Base-by-base conservation (phyloP, 139 green algal species). In the Haematococcus sp. region DNA sequence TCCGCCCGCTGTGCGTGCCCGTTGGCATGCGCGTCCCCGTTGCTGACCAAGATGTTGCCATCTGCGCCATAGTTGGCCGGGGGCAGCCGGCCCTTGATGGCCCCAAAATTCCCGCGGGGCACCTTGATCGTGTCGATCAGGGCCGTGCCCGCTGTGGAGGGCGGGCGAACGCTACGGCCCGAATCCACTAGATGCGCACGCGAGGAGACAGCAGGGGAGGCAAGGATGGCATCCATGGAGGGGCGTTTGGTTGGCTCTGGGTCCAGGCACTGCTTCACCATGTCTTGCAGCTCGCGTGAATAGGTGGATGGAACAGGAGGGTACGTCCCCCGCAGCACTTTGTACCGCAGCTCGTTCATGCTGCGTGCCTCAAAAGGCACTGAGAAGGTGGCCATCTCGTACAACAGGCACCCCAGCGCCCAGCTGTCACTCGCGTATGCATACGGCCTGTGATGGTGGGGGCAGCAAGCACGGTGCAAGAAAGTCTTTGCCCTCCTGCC, bases 371-470 rank as follows among this genome's bases (percentile, higher is more conserved):
- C 87, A 76, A 95, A 95, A 1, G 90, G 90, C 25, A 95, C 87
- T 19, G 30, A 78, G 70, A 88, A 86, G 25, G 85, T 87, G 46
- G 81, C 71, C 72, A 96, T 91, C 86, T 96, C 91, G 78, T 92
- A 94, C 58, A 96, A 83, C 15, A 93, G 32, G 87, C 90, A 95
- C 46, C 91, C 91, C 59, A 96, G 68, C 3, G 90, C 88, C 90
- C 90, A 96, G 13, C 81, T 77, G 82, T 95, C 92, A 1, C 70
- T 86, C 17, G 76, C 81, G 78, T 89, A 94, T 1, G 76, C 80
- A 79, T 95, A 96, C 23, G 88, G 86, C 67, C 68, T 72, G 66
- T 34, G 7, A 25, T 32, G 46, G 13, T 55, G 46, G 46, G 46
- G 15, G 13, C 15, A 55, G 46, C 46, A 13, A 55, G 46, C 46